phyloP scores from a whole-genome alignment of 1,139 yeast species.

The Zhuliangozyma parablackwelliae region DNA sequence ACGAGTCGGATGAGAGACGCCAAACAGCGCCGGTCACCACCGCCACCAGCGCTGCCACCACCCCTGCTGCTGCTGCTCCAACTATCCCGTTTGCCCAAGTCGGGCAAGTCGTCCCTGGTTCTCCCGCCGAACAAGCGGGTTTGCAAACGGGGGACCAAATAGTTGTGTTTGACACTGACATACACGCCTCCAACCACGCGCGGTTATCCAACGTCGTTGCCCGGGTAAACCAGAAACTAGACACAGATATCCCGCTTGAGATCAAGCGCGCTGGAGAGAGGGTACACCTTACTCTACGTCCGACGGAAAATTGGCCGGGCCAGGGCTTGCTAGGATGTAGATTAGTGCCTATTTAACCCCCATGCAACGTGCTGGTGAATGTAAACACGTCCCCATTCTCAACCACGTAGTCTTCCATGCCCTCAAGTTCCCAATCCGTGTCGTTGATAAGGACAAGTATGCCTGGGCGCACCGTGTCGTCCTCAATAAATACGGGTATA shows the following conservation, averaged over 20 bases:
- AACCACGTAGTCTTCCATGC: conserved; percentile 72
- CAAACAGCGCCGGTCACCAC: not conserved
- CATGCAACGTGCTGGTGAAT: conserved; percentile 91
- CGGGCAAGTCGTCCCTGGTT: conserved; percentile 37
- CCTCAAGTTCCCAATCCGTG: conserved; percentile 96
- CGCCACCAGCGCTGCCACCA: not conserved
- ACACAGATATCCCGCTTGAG: conserved; percentile 27
- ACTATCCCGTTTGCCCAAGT: conserved; percentile 57
- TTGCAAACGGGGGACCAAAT: conserved; percentile 45
- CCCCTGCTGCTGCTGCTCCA: conserved; percentile 1
- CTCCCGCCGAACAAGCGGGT: conserved; percentile 49
- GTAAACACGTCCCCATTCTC: conserved; percentile 75
- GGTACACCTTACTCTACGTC: conserved; percentile 37
- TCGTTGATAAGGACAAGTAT: conserved; percentile 88
- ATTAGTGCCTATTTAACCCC: conserved; percentile 66
- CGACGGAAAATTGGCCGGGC: conserved; percentile 64
- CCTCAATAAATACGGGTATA: conserved; percentile 73
- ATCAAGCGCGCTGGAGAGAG: conserved; percentile 28
- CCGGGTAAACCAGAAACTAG: conserved; percentile 21
- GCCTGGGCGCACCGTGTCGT: conserved; percentile 82
- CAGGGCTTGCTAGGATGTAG: conserved; percentile 73
- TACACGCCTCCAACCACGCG: conserved; percentile 51
- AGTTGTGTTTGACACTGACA: conserved; percentile 43
- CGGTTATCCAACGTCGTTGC: conserved; percentile 37
- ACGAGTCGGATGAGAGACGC: not conserved